Base-by-base conservation (phyloP, 768 basidiomycete species). In the Mycena sanguinolenta region DNA sequence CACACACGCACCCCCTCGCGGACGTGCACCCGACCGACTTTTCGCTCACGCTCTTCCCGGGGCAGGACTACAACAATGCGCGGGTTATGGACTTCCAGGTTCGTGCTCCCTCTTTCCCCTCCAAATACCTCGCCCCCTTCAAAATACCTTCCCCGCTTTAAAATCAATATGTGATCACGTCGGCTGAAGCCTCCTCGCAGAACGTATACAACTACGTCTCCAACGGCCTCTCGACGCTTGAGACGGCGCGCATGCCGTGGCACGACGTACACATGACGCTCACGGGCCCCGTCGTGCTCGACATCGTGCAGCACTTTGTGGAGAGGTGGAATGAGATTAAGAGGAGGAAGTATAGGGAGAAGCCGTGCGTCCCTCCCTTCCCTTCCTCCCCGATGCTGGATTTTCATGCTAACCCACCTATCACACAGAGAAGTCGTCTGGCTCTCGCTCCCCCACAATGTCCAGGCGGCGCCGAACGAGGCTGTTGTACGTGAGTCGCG, bases 251-350 rank as follows among this genome's bases (percentile, higher is more conserved):
- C 70, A 95, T 96, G 95, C 95, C 97, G 1, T 98, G 97, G 97
- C 97, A 98, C 77, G 97, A 98, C 82, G 95, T 95, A 64, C 96
- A 96, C 78, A 93, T 95, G 91, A 95, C 94, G 5, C 81, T 96
- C 27, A 83, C 86, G 17, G 98, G 92, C 9, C 88, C 94, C 2
- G 90, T 88, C 19, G 96, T 98, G 6, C 85, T 99, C 65, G 98
- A 99, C 76, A 88, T 99, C 23, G 89, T 91, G 17, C 96, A 98
- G 80, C 96, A 98, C 83, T 99, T 97, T 69, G 84, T 92, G 16
- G 97, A 98, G 79, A 86, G 95, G 25, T 96, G 94, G 94, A 96
- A 96, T 75, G 94, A 95, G 75, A 82, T 97, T 71, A 95, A 95
- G 86, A 91, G 89, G 76, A 88, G 93, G 75, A 96, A 91, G 84